Evolutionary conservation across 2,329 filamentous ascomycete species (phyloP), one percentile per base, ranked within the genome.

Genomic region (Ilyonectria mors-panacis): DNA sequence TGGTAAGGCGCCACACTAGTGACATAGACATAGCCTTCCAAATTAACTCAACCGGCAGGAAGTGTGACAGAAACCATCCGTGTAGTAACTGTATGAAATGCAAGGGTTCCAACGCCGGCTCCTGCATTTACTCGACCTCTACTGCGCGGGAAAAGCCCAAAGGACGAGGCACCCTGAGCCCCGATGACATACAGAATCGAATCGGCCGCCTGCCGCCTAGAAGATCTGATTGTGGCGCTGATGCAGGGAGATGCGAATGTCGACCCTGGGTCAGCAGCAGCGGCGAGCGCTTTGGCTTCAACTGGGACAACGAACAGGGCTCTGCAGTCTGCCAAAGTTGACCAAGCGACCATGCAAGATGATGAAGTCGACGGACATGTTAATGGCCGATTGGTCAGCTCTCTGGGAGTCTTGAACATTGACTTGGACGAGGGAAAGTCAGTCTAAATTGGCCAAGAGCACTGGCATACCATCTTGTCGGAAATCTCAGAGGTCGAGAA

Each of bases 111-210:
- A 93, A 94, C 81, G 91, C 92, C 13, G 83, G 87, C 61, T 92
- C 93, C 62, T 98, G 95, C 83, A 92, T 92, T 72, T 98, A 98
- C 84, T 94, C 94, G 51, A 87, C 90, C 57, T 91, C 90, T 35
- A 81, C 85, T 23, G 84, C 84, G 56, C 88, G 94, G 73, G 95
- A 94, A 81, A 97, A 93, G 86, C 90, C 84, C 77, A 88, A 91
- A 80, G 87, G 82, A 82, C 88, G 81, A 85, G 87, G 79, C 64
- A 81, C 86, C 73, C 82, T 86, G 59, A 89, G 81, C 73, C 94
- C 95, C 56, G 94, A 97, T 86, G 95, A 98, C 81, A 98, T 98
- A 95, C 95, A 98, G 84, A 97, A 97, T 78, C 92, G 95, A 79
- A 98, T 98, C 83, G 94, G n/a, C n/a, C n/a, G n/a, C n/a, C n/a